A percentile compares a stretch with the other conserved stretches of the same genome.
Evolutionary conservation across 495 filamentous ascomycete genomes (phyloP).

Genomic region (Cercophora newfieldiana): DNA sequence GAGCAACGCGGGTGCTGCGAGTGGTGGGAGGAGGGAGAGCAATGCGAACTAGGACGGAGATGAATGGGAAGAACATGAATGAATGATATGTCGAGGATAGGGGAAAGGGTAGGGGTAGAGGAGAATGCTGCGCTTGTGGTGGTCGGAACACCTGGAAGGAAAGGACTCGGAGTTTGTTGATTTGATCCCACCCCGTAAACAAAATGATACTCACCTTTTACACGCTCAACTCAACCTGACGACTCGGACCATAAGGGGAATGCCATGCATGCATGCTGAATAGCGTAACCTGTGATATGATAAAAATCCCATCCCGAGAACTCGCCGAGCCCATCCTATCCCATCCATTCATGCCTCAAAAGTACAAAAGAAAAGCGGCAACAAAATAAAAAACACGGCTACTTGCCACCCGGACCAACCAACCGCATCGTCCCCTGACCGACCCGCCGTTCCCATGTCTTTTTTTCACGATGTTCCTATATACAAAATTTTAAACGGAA

Average conservation of each 20-base stretch:
- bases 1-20: too few relatives aligned
- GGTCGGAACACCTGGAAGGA: background rate
- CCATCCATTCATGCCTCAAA: slow-evolving; percentile 2
- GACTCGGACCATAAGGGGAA: background rate
- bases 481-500: slow-evolving; percentile 2
- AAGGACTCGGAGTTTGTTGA: background rate
- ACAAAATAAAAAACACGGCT: background rate
- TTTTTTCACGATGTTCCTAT: background rate
- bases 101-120: background rate
- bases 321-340: background rate
- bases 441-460: background rate
- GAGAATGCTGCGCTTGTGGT: background rate
- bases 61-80: background rate
- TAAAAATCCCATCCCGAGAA: slow-evolving; percentile 1
- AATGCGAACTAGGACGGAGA: background rate
- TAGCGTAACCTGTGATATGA: background rate
- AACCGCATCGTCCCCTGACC: background rate
- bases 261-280: background rate
- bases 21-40: background rate
- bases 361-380: background rate
- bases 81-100: background rate
- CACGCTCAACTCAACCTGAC: background rate
- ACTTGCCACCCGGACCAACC: background rate
- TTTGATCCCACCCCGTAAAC: background rate
- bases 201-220: background rate